Evolutionary conservation across 1,284 basidiomycete genomes (phyloP).

Genomic region (Psilocybe mexicana): DNA sequence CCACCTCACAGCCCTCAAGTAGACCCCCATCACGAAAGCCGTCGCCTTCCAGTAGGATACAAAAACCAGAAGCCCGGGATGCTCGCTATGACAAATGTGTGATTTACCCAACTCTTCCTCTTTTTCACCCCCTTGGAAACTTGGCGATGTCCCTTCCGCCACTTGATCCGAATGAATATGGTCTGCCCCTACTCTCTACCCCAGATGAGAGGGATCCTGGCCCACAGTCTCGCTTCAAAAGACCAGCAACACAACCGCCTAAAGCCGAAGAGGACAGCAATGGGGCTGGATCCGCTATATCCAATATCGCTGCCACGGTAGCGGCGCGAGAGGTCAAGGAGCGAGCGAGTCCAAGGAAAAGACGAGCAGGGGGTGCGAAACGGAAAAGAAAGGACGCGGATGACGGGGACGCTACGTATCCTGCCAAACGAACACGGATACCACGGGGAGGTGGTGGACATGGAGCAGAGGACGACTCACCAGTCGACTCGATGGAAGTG

Average conservation of each 20-base stretch:
- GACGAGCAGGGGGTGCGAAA: conserved; percentile 44
- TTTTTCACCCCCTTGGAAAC: conserved; percentile 68
- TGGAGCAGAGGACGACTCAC: conserved; percentile 30
- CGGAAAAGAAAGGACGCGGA: conserved; percentile 62
- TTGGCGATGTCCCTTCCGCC: conserved; percentile 68
- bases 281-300: conserved; percentile 26
- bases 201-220: conserved; percentile 30
- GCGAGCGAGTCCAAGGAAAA: conserved; percentile 45
- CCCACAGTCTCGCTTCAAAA: conserved; percentile 40
- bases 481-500: conserved; percentile 19
- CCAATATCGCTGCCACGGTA: conserved; percentile 30
- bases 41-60: conserved; percentile 6
- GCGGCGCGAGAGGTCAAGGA: conserved; percentile 37
- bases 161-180: conserved; percentile 58
- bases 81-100: conserved; percentile 28
- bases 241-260: conserved; percentile 53
- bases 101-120: conserved; percentile 48
- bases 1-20: conserved; percentile 13
- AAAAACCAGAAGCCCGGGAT: conserved; percentile 6
- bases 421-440: conserved; percentile 64
- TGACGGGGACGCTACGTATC: conserved; percentile 66
- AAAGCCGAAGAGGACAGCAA: conserved; percentile 43
- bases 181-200: conserved; percentile 42
- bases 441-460: conserved; percentile 39
- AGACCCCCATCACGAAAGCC: conserved; percentile 16